Conservation (phyloP, 768 basidiomycete species). For the Lentinula raphanica region DNA sequence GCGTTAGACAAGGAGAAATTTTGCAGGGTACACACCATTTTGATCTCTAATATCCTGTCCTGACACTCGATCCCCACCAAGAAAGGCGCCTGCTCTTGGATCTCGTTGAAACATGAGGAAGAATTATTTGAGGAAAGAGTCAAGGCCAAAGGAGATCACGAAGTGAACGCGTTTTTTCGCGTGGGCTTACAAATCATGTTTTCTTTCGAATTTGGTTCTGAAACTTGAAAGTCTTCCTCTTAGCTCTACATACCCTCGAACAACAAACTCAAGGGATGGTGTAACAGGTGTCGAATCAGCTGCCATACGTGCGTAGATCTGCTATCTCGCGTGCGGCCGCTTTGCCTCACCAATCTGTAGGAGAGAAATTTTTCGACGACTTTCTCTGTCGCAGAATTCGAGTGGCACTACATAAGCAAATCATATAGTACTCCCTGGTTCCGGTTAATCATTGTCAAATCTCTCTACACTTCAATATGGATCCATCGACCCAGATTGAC, state of each 20-base stretch:
- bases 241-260: neutral
- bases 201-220: too few relatives aligned
- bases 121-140: constrained; percentile 8
- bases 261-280: neutral
- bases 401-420: neutral
- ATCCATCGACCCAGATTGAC: neutral
- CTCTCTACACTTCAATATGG: neutral
- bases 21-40: constrained; percentile 64
- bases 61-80: constrained; percentile 89
- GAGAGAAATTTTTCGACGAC: neutral
- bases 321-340: too few relatives aligned
- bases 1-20: neutral
- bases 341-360: too few relatives aligned
- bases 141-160: neutral
- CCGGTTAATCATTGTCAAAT: neutral
- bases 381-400: neutral
- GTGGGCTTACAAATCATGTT: constrained; percentile 2
- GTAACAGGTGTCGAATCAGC: neutral
- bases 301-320: neutral
- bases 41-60: constrained; percentile 96
- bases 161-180: neutral
- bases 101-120: constrained; percentile 56
- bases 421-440: neutral
- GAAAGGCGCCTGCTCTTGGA: constrained; percentile 85
- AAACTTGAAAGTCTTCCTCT: too few relatives aligned